phyloP scores from a whole-genome alignment of 2,329 filamentous ascomycete species.

The Byssochlamys sp. region DNA sequence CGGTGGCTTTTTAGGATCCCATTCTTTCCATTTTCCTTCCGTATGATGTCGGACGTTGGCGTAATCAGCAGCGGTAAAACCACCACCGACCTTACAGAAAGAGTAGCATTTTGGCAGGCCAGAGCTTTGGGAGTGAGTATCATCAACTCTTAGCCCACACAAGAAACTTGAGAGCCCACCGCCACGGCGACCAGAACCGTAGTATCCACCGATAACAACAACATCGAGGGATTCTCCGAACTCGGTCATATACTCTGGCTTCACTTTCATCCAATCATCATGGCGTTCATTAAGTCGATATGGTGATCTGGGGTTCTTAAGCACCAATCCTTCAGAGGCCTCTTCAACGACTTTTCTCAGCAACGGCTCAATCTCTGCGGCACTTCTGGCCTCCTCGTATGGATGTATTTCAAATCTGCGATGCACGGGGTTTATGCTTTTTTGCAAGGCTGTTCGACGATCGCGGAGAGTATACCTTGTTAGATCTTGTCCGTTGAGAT shows the following conservation, averaged over 20 bases:
- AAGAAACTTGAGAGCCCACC: conserved; percentile 76
- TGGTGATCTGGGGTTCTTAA: conserved; percentile 83
- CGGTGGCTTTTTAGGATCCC: conserved; percentile 69
- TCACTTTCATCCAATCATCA: conserved; percentile 97
- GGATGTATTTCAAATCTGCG: conserved; percentile 75
- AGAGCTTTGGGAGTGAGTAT: conserved; percentile 50
- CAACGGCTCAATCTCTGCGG: conserved; percentile 66
- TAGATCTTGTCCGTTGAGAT: conserved; percentile 70
- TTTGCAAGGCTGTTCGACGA: conserved; percentile 63
- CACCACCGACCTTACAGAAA: conserved; percentile 98
- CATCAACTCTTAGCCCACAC: conserved; percentile 72
- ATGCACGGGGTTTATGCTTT: conserved; percentile 58
- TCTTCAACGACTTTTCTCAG: conserved; percentile 77
- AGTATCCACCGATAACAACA: conserved; percentile 83
- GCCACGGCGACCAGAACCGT: conserved; percentile 74
- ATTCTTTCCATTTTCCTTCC: conserved; percentile 82
- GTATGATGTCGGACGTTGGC: conserved; percentile 71
- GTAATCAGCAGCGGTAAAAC: conserved; percentile 77
- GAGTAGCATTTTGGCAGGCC: conserved; percentile 71
- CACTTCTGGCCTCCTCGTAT: conserved; percentile 55
- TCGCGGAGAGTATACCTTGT: conserved; percentile 76
- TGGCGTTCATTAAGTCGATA: conserved; percentile 84
- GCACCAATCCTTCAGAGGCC: conserved; percentile 76
- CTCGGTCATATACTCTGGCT: conserved; percentile 95
- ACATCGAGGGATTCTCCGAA: conserved; percentile 90